A percentile compares a stretch with the other conserved stretches of the same genome.
Conservation (phyloP, 257 asterid genomes). For the Przewalskia tangutica region DNA sequence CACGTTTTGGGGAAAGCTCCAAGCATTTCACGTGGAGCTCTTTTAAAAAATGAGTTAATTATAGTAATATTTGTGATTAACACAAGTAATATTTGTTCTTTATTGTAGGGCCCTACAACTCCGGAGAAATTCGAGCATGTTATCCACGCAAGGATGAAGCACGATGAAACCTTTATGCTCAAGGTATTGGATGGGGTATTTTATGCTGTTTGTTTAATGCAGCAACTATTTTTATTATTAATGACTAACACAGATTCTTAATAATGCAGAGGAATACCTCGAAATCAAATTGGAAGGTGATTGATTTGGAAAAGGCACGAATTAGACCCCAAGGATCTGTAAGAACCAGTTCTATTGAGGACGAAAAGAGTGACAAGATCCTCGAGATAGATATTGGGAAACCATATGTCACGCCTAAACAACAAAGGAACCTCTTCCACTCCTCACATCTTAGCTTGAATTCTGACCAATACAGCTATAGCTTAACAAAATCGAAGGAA, state of each 20-base stretch:
- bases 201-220: not conserved
- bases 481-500: conserved; percentile 53
- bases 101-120: conserved; percentile 65
- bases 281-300: conserved; percentile 22
- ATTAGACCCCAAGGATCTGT: conserved; percentile 7
- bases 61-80: not conserved
- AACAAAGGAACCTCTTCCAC: conserved; percentile 30
- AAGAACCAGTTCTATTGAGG: conserved; percentile 13
- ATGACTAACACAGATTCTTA: not conserved
- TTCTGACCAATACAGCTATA: conserved; percentile 39
- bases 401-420: conserved; percentile 13
- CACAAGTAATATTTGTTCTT: not conserved
- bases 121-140: conserved; percentile 74
- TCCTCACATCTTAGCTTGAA: conserved; percentile 45
- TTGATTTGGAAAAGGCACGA: conserved; percentile 9
- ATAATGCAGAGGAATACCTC: conserved; percentile 43
- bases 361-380: conserved; percentile 42
- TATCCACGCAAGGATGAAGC: conserved; percentile 35
- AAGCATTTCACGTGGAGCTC: not conserved
- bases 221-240: not conserved
- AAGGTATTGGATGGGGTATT: conserved; percentile 30
- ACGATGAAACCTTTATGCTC: conserved; percentile 27
- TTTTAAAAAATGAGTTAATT: not conserved
- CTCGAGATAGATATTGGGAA: conserved; percentile 47
- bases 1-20: not conserved